phyloP scores from a whole-genome alignment of 1,284 basidiomycete genomes.

The Sporisorium sorghi region DNA sequence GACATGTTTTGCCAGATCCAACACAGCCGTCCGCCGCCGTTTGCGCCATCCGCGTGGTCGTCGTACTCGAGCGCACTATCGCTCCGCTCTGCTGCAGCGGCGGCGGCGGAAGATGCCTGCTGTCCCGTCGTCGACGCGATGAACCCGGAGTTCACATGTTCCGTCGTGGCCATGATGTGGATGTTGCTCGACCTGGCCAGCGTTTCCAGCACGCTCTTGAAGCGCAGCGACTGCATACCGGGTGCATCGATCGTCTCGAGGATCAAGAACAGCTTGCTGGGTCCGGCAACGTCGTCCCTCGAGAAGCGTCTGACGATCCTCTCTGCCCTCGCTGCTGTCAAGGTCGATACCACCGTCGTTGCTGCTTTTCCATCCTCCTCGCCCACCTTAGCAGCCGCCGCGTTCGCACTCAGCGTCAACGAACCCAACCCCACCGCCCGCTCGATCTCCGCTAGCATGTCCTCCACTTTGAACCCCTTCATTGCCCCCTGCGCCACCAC shows the following conservation, averaged over 20 bases:
- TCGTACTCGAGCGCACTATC: not conserved
- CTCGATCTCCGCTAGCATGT: conserved; percentile 43
- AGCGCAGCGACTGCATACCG: conserved; percentile 40
- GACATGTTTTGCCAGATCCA: conserved; percentile 56
- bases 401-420: conserved; percentile 19
- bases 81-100: not conserved
- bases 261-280: conserved; percentile 38
- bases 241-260: conserved; percentile 50
- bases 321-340: conserved; percentile 37
- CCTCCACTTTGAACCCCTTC: conserved; percentile 54
- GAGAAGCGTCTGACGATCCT: conserved; percentile 35
- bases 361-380: conserved; percentile 6
- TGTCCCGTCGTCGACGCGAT: conserved; percentile 29
- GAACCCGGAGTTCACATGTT: conserved; percentile 48
- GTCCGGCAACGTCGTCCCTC: conserved; percentile 5
- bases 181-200: conserved; percentile 28
- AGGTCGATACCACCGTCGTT: conserved; percentile 30
- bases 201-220: conserved; percentile 40
- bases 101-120: not conserved
- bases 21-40: conserved; percentile 16
- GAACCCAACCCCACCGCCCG: conserved; percentile 29
- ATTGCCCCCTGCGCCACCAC: conserved; percentile 51
- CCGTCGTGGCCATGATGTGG: conserved; percentile 49
- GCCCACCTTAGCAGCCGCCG: not conserved
- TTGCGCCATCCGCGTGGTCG: not conserved